These are phyloP conservation scores for Claviceps sp. DNA, from an alignment of 2,329 filamentous ascomycete species.

Conservation along the genomic window DNA sequence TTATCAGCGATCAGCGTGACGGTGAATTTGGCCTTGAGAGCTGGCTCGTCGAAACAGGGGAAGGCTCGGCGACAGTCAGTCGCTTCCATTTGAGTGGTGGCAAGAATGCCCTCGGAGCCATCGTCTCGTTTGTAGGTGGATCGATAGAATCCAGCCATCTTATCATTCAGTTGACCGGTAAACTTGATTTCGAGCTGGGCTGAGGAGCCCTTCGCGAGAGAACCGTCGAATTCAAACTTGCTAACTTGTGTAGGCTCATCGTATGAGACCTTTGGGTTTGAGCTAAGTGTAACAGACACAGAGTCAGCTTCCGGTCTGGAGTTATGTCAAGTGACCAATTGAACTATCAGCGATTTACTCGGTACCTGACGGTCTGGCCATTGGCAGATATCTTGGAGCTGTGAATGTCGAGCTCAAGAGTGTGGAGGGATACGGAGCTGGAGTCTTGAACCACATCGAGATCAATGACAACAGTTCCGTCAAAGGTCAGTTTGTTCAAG, in stretches of 20 bases:
- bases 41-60: constrained; percentile 92
- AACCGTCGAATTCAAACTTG: constrained; percentile 64
- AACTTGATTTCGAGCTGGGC: constrained; percentile 51
- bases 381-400: constrained; percentile 36
- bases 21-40: constrained; percentile 84
- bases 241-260: constrained; percentile 71
- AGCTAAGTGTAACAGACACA: constrained; percentile 3
- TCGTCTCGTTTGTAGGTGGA: constrained; percentile 80
- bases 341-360: neutral
- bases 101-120: constrained; percentile 68
- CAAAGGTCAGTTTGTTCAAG: constrained; percentile 75
- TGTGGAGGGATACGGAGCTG: constrained; percentile 75
- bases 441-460: constrained; percentile 77
- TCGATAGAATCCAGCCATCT: constrained; percentile 96
- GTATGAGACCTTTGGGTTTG: constrained; percentile 43
- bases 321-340: too few species aligned
- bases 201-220: constrained; percentile 60
- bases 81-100: constrained; percentile 91
- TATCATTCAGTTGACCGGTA: constrained; percentile 71
- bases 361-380: constrained; percentile 35
- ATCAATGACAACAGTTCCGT: constrained; percentile 69
- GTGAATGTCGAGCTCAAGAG: constrained; percentile 72
- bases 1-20: constrained; percentile 86
- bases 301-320: neutral
- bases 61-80: constrained; percentile 88